These are phyloP conservation scores for Posidonia oceanica DNA, from an alignment of 116 monocot genomes.

Conservation along the genomic window DNA sequence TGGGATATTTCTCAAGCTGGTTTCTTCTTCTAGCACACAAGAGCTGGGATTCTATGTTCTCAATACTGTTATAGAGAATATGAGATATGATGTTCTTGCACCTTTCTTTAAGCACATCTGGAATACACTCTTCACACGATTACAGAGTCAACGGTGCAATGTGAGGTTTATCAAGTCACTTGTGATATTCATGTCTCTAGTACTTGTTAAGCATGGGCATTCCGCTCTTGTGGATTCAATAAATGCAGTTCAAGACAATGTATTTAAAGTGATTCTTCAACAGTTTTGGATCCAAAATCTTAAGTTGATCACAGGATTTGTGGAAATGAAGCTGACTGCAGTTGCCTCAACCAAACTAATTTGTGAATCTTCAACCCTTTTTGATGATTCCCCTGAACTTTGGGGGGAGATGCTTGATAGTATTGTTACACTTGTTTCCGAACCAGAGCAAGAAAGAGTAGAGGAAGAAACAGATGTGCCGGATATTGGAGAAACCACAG, in stretches of 20 bases:
- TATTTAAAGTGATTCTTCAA: constrained; percentile 49
- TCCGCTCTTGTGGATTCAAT: constrained; percentile 62
- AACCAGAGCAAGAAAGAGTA: constrained; percentile 41
- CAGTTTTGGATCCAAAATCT: constrained; percentile 85
- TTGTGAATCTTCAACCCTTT: constrained; percentile 59
- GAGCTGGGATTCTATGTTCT: constrained; percentile 80
- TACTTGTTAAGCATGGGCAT: constrained; percentile 78
- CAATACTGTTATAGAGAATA: constrained; percentile 89
- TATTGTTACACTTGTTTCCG: constrained; percentile 42
- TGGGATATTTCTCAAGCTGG: constrained; percentile 55
- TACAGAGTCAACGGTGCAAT: constrained; percentile 38
- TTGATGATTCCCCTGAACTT: constrained; percentile 50
- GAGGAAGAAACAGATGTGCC: constrained; percentile 42
- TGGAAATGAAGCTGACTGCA: constrained; percentile 74
- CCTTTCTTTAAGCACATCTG: constrained; percentile 61
- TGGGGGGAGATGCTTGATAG: constrained; percentile 84
- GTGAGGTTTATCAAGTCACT: constrained; percentile 68
- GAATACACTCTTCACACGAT: constrained; percentile 43
- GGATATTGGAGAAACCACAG: constrained; percentile 43
- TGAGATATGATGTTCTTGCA: constrained; percentile 49
- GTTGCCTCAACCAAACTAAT: constrained; percentile 86
- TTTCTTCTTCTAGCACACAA: constrained; percentile 40
- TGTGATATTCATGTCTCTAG: constrained; percentile 83
- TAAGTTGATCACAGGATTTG: constrained; percentile 53
- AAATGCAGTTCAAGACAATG: constrained; percentile 57